Conservation (phyloP, 2,329 filamentous ascomycete species). For the Graphilbum fragrans region DNA sequence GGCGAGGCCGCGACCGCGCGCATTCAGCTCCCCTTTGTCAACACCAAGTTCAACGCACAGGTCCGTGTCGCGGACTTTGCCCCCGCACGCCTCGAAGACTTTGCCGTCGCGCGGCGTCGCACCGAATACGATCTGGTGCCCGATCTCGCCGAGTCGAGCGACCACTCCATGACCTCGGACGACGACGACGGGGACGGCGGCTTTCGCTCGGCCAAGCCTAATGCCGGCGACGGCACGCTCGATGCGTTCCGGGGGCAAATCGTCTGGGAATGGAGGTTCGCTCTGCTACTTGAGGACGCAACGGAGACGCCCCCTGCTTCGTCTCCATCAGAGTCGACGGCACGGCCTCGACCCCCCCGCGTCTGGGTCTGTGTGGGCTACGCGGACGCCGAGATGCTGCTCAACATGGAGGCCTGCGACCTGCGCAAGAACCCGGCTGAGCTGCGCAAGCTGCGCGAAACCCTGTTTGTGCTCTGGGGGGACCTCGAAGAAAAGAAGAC, state of each 20-base stretch:
- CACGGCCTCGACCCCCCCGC: slow-evolving; percentile 25
- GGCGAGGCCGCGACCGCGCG: slow-evolving; percentile 9
- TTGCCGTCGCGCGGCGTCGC: slow-evolving; percentile 38
- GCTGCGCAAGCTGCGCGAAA: slow-evolving; percentile 49
- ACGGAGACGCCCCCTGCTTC: slow-evolving; percentile 26
- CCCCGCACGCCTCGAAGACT: slow-evolving; percentile 59
- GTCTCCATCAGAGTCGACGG: not conserved
- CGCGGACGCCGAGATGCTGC: slow-evolving; percentile 33
- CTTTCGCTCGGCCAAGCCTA: slow-evolving; percentile 13
- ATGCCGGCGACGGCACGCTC: slow-evolving; percentile 7
- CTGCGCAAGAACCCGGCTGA: slow-evolving; percentile 38
- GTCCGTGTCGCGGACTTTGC: slow-evolving; percentile 76
- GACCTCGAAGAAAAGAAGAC: slow-evolving; percentile 63
- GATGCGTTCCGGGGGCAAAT: slow-evolving; percentile 14
- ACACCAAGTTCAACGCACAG: slow-evolving; percentile 54
- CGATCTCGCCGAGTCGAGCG: slow-evolving; percentile 26
- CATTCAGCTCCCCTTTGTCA: slow-evolving; percentile 57
- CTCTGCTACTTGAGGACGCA: slow-evolving; percentile 64
- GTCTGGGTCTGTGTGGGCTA: slow-evolving; percentile 62
- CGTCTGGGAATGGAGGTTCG: slow-evolving; percentile 76
- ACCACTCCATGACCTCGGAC: slow-evolving; percentile 24
- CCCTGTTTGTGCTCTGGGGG: slow-evolving; percentile 73
- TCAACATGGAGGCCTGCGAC: slow-evolving; percentile 34
- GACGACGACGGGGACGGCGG: slow-evolving; percentile 18
- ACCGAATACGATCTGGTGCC: slow-evolving; percentile 39